These are phyloP conservation scores for Oryza punctata DNA, from an alignment of 176 grass and related monocot species.

Conservation along the genomic window DNA sequence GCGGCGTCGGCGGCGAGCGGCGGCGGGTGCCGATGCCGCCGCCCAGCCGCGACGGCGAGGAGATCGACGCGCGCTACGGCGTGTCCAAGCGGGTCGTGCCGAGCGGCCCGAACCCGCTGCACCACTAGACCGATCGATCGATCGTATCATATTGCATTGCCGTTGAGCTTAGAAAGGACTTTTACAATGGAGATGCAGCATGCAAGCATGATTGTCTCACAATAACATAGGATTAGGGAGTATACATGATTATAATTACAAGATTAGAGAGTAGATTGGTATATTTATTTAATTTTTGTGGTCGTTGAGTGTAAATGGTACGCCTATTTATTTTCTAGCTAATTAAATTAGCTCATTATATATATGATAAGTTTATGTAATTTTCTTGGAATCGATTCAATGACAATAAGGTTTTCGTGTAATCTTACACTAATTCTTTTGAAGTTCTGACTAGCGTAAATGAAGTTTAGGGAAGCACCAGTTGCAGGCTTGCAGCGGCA, in stretches of 20 bases:
- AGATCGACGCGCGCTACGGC: slow-evolving; percentile 52
- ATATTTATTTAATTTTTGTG: background rate
- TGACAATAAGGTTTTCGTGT: background rate
- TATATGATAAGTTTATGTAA: background rate
- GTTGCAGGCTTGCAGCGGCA: background rate
- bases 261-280: background rate
- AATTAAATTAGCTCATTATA: too few species aligned
- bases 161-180: too few species aligned
- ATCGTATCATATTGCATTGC: background rate
- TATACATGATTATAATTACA: too few species aligned
- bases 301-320: too few species aligned
- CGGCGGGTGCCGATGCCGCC: slow-evolving; percentile 8
- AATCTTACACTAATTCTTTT: too few species aligned
- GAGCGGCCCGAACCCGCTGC: slow-evolving; percentile 56
- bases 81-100: slow-evolving; percentile 58
- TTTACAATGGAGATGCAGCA: too few species aligned
- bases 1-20: too few species aligned
- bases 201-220: too few species aligned
- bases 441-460: background rate
- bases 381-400: too few species aligned
- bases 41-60: slow-evolving; percentile 25
- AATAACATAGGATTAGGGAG: too few species aligned
- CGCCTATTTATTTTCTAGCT: too few species aligned
- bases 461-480: background rate
- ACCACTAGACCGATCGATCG: slow-evolving; percentile 41